These are phyloP conservation scores for Adansonia gregorii DNA, from an alignment of 441 rosid genomes.

Conservation along the genomic window DNA sequence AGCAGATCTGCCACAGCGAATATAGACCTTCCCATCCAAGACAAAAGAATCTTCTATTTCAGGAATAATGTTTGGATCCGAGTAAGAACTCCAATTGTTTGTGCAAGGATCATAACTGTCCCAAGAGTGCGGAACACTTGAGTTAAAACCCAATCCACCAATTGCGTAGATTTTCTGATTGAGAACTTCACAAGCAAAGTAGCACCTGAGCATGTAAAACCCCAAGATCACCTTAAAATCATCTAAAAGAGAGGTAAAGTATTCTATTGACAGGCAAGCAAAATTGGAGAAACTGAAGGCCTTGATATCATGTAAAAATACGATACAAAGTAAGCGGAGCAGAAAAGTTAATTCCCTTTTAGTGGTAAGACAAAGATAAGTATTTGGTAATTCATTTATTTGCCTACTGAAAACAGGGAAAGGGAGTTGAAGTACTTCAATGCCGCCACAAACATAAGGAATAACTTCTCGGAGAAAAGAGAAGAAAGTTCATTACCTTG, in stretches of 20 bases:
- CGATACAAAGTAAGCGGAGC: too few relatives aligned
- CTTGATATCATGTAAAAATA: background rate
- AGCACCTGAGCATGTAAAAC: slow-evolving; percentile 56
- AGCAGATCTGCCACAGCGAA: slow-evolving; percentile 47
- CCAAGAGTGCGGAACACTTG: slow-evolving; percentile 56
- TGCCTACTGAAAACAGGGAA: background rate
- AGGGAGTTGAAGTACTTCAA: background rate
- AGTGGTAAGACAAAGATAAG: background rate
- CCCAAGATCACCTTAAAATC: slow-evolving; percentile 15
- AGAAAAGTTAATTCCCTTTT: background rate
- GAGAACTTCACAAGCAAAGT: slow-evolving; percentile 68
- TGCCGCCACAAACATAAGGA: background rate
- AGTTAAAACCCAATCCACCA: slow-evolving; percentile 60
- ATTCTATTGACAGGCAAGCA: background rate
- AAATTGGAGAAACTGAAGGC: background rate
- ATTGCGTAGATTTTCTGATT: slow-evolving; percentile 62
- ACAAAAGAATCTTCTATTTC: slow-evolving; percentile 70
- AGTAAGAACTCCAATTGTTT: slow-evolving; percentile 47
- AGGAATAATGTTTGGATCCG: slow-evolving; percentile 44
- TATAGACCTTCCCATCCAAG: slow-evolving; percentile 64
- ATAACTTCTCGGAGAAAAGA: background rate
- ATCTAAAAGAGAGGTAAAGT: background rate
- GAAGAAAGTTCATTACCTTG: slow-evolving; percentile 47
- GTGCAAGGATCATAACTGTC: slow-evolving; percentile 59
- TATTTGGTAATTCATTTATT: background rate